Evolutionary conservation across 2,329 filamentous ascomycete genomes (phyloP).

Genomic region (Penicillium sp.): DNA sequence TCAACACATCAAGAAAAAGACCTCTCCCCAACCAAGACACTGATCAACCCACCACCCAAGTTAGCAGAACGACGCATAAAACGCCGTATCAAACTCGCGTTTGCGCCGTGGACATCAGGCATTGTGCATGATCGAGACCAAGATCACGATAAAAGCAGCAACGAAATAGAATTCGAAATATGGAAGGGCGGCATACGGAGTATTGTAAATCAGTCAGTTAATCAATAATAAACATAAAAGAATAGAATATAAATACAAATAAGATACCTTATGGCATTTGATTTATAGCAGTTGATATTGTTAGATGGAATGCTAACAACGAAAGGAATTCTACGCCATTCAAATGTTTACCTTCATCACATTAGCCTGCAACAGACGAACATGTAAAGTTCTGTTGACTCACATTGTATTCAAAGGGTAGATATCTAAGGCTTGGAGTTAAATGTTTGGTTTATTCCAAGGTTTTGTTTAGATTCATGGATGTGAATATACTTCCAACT

Average conservation of each 20-base stretch:
- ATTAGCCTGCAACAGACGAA: too few species aligned
- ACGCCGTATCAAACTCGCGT: conserved; percentile 83
- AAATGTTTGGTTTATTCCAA: too few species aligned
- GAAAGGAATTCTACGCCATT: too few species aligned
- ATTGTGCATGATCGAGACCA: conserved; percentile 44
- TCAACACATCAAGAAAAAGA: neutral
- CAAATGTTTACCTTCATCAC: too few species aligned
- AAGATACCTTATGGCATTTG: too few species aligned
- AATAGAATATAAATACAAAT: neutral
- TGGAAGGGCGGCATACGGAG: conserved; percentile 56
- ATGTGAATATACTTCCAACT: too few species aligned
- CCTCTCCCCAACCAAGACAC: neutral
- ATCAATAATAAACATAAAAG: neutral
- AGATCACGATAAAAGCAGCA: conserved; percentile 14
- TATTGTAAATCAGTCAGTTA: neutral
- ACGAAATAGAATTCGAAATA: conserved; percentile 68
- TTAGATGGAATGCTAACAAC: too few species aligned
- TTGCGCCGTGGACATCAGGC: conserved; percentile 68
- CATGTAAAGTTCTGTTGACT: too few species aligned
- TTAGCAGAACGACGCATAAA: conserved; percentile 25
- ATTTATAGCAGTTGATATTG: too few species aligned
- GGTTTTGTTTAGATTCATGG: too few species aligned
- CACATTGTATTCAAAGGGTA: too few species aligned
- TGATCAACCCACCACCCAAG: neutral
- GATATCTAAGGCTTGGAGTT: too few species aligned